Conservation (phyloP, 2,329 filamentous ascomycete genomes). For the Neoarthrinium moseri region DNA sequence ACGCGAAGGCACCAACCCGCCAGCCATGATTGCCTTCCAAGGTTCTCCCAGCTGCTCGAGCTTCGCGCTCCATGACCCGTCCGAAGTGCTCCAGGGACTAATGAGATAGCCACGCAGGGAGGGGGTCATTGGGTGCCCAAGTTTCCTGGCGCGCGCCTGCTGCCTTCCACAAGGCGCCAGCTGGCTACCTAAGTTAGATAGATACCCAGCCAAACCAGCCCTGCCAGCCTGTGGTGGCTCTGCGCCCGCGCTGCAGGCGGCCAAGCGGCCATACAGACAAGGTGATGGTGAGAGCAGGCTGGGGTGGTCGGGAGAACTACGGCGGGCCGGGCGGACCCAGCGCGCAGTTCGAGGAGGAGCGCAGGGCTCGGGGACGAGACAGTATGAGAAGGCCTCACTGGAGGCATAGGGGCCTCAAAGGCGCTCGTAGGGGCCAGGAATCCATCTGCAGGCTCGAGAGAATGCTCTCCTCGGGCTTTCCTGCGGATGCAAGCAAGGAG, state of each 20-base stretch:
- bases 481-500: neutral
- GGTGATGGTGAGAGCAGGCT: no score
- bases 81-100: no score
- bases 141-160: neutral
- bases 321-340: constrained; percentile 6
- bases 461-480: neutral
- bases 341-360: constrained; percentile 9
- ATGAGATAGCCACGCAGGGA: no score
- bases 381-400: neutral
- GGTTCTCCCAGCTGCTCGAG: no score
- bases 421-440: neutral
- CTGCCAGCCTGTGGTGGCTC: neutral
- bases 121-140: no score
- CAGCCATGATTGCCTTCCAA: neutral
- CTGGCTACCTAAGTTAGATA: no score
- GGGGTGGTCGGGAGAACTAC: constrained; percentile 8
- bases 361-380: neutral
- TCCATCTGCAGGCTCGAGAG: neutral
- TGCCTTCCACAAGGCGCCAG: neutral
- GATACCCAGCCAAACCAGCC: neutral
- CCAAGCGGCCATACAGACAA: no score
- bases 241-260: no score
- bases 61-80: no score
- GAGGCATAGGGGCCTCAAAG: neutral
- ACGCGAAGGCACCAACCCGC: neutral